Evolutionary conservation across 164 flowering plant genomes (phyloP).

Genomic region (Paratinospora sagittata): DNA sequence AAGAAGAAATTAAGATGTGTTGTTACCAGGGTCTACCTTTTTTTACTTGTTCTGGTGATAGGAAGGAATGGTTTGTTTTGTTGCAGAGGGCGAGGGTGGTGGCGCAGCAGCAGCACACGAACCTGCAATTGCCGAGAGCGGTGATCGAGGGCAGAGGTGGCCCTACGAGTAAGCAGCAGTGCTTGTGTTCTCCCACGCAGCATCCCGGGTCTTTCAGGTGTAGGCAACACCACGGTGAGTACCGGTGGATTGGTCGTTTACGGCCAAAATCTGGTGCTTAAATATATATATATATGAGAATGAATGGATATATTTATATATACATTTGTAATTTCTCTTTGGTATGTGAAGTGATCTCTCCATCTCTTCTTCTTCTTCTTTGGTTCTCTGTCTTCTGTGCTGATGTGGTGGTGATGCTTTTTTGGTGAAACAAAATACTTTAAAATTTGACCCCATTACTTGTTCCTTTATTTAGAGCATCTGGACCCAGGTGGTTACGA

Average conservation of each 20-base stretch:
- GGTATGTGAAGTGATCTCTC: no score
- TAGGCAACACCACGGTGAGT: slow-evolving; percentile 36
- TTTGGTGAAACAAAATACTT: no score
- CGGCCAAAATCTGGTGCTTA: neutral
- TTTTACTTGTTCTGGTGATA: neutral
- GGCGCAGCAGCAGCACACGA: neutral
- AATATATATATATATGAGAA: no score
- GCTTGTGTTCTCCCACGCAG: slow-evolving; percentile 55
- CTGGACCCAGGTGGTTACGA: no score
- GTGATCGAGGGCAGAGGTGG: slow-evolving; percentile 8
- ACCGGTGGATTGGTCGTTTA: slow-evolving; percentile 5
- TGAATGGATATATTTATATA: no score
- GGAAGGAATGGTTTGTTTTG: neutral
- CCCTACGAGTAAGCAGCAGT: slow-evolving; percentile 16
- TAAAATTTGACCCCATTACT: no score
- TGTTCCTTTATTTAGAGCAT: no score
- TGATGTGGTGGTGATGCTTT: no score
- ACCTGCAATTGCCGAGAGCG: neutral
- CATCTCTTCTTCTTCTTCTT: no score
- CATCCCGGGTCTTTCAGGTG: slow-evolving; percentile 66
- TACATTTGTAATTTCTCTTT: no score
- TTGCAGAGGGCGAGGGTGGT: neutral
- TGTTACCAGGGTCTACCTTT: neutral
- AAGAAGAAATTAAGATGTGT: neutral
- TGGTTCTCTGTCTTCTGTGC: no score